phyloP scores from a whole-genome alignment of 2,329 filamentous ascomycete species.

The Calonectria pseudoturangicola region DNA sequence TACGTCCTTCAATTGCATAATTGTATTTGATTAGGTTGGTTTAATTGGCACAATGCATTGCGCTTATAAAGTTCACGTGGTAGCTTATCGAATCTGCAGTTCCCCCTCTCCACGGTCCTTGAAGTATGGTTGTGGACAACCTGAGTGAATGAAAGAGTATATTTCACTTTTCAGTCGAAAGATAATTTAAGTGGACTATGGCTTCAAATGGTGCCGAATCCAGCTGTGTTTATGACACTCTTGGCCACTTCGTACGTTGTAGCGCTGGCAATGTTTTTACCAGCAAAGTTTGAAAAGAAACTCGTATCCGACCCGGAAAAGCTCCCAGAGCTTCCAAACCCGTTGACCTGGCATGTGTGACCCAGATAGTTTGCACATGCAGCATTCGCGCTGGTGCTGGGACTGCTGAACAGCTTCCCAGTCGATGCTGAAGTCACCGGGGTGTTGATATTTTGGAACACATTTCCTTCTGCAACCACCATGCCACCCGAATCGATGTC shows the following conservation, averaged over 20 bases:
- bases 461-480: conserved; percentile 73
- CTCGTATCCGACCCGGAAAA: conserved; percentile 63
- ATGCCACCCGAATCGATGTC: conserved; percentile 65
- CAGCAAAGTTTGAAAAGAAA: conserved; percentile 69
- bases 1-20: too few relatives aligned
- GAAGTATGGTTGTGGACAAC: not conserved
- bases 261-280: conserved; percentile 70
- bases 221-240: conserved; percentile 62
- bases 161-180: too few relatives aligned
- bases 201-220: conserved; percentile 62
- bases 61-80: not conserved
- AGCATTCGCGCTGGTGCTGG: conserved; percentile 57
- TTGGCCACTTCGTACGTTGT: conserved; percentile 57
- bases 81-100: not conserved
- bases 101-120: not conserved
- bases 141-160: too few relatives aligned
- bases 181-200: too few relatives aligned
- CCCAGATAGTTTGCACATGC: conserved; percentile 66
- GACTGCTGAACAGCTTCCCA: conserved; percentile 57
- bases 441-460: conserved; percentile 71
- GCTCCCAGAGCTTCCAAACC: conserved; percentile 62
- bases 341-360: conserved; percentile 69
- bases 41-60: not conserved
- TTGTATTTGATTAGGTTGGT: not conserved
- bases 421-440: conserved; percentile 57